Base-by-base conservation (phyloP, 2,329 filamentous ascomycete species). In the Byssochlamys sp. region DNA sequence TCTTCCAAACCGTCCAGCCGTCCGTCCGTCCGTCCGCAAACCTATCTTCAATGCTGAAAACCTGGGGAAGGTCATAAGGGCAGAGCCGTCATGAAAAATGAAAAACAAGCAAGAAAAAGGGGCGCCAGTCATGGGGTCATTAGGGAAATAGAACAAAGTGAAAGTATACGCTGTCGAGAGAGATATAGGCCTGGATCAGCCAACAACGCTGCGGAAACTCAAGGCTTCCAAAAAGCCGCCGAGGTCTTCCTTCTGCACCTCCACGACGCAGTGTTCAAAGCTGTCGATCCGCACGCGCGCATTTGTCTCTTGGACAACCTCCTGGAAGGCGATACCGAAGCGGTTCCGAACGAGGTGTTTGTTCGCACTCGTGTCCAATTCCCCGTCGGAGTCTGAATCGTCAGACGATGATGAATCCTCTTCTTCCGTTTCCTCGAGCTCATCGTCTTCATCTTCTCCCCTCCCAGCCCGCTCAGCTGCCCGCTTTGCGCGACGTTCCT, bases 241-340 rank as follows among this genome's bases (percentile, higher is more conserved):
- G 28, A 99, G 76, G 73, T 97, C 94, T 70, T 97, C 94, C 77
- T 96, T 96, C 75, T 87, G 87, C n/a, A 99, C 92, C 72, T 99
- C 94, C 52, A 97, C 91, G 6, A 97, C 94, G 67, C 90, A 95
- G 71, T 96, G 90, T 74, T 99, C 94, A 68, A 99, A 99, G 72
- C 89, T 95, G 74, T 99, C 94, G 69, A 96, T 95, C 59, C 91
- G 80, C 24, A 97, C 91, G 14, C 91, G 78, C 0, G 92, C 90
- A 59, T 87, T 94, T 14, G 92, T 97, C 78, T 96, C 90, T 55
- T 87, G 84, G 1, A 96, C 89, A 0, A 97, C 94, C 68, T 96
- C 91, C 71, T 96, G 91, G 72, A 99, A 99, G 2, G 94, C 92
- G 66, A 87, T 91, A 6, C 94, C 94, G 68, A 99, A 99, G 54